Conservation (phyloP, 2,329 filamentous ascomycete species). For the Penicillium psychrosexuale region DNA sequence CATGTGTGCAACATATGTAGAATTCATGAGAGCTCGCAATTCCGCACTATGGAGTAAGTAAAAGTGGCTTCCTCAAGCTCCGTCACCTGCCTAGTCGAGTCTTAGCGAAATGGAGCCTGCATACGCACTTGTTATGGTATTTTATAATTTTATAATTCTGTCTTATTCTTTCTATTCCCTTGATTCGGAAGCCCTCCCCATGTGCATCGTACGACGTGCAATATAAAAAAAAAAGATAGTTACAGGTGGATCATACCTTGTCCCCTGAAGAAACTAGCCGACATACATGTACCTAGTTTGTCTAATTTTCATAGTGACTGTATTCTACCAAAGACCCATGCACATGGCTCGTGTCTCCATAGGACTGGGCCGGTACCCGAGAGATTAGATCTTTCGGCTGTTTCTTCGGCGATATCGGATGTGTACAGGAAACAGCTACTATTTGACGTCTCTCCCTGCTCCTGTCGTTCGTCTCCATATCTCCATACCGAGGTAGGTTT, state of each 20-base stretch:
- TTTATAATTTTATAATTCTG: background rate
- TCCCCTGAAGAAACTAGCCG: background rate
- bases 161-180: background rate
- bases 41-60: background rate
- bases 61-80: background rate
- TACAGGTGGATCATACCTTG: background rate
- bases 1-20: background rate
- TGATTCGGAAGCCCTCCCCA: background rate
- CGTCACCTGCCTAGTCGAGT: slow-evolving; percentile 8
- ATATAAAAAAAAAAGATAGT: background rate
- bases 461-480: background rate
- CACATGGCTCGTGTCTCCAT: background rate
- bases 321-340: background rate
- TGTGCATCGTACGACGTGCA: background rate
- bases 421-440: background rate
- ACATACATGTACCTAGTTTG: background rate
- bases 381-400: slow-evolving; percentile 6
- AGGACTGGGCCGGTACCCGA: background rate
- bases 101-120: slow-evolving; percentile 1
- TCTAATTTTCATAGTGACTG: background rate
- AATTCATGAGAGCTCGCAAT: background rate
- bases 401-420: slow-evolving; percentile 4
- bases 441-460: no score
- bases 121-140: slow-evolving; percentile 2
- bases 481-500: background rate